Evolutionary conservation across 306 rosid genomes (phyloP), one percentile per base, ranked within the genome.

Genomic region (Sindora glabra): DNA sequence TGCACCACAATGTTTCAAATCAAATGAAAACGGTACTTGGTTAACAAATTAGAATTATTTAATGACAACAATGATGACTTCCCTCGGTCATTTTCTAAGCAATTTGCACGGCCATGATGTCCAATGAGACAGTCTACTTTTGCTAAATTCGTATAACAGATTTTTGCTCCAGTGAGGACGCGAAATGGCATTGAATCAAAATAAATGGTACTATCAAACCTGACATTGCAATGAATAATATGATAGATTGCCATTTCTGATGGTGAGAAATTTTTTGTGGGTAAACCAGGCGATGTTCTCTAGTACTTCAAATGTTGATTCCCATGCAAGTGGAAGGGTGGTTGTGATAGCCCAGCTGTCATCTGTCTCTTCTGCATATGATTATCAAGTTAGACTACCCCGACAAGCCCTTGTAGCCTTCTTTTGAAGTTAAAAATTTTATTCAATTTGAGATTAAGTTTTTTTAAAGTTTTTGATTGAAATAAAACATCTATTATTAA

Each of bases 251-350:
- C 12, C 40, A 10, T 39, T 39, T 13, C 9, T 58, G 27, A 66
- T 24, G 29, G 6, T 38, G 38, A 65, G 56, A 36, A 65, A 50
- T 65, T 61, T 82, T n/a, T 62, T 12, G 59, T 85, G 96, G 96
- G 86, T 82, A 37, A 88, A 83, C 69, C 83, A 78, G 62, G 51
- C 77, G 25, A 76, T 81, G 94, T 86, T 83, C 68, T 81, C 95
- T 17, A 72, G 94, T 56, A 68, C 82, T 56, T 74, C 85, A 37
- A 74, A 68, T 61, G 75, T 88, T 0, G 83, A 86, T 80, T 83
- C 92, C 34, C 86, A 72, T 50, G 94, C 89, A 56, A 92, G 90
- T 73, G 98, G 95, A 53, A 86, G 79, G 72, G 85, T 74, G 72
- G 77, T 86, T 59, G 83, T 83, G 78, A 69, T 77, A 18, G 83